These are phyloP conservation scores for Colletotrichum cereale DNA, from an alignment of 2,329 filamentous ascomycete species.

Conservation along the genomic window DNA sequence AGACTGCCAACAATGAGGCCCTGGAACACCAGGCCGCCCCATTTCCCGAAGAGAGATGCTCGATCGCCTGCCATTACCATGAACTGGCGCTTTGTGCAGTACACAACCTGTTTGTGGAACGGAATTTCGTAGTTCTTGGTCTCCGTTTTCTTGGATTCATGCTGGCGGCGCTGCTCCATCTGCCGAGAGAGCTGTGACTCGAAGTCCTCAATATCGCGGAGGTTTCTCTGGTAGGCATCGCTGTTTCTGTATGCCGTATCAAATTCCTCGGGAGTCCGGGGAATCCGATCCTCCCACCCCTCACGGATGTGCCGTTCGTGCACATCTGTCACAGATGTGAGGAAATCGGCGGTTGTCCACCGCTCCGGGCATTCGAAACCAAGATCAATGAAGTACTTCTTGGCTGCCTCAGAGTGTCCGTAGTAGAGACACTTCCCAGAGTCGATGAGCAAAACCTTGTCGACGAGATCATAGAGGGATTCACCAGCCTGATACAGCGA, in stretches of 20 bases:
- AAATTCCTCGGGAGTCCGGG: constrained; percentile 73
- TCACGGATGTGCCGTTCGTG: constrained; percentile 64
- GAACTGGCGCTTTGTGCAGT: constrained; percentile 55
- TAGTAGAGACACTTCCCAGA: constrained; percentile 80
- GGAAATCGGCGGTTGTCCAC: constrained; percentile 80
- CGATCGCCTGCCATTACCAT: constrained; percentile 51
- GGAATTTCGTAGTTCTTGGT: constrained; percentile 66
- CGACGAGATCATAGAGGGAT: constrained; percentile 67
- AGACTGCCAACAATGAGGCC: constrained; percentile 50
- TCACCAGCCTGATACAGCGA: constrained; percentile 75
- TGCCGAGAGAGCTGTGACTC: constrained; percentile 64
- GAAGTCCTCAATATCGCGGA: constrained; percentile 65
- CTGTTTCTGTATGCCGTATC: constrained; percentile 64
- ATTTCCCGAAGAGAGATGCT: constrained; percentile 50
- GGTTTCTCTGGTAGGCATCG: constrained; percentile 54
- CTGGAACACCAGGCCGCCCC: constrained; percentile 50
- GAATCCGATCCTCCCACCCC: constrained; percentile 59
- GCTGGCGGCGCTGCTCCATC: constrained; percentile 54
- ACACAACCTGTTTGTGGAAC: constrained; percentile 62
- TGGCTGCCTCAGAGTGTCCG: constrained; percentile 72
- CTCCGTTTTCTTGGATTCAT: constrained; percentile 51
- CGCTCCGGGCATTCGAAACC: constrained; percentile 80
- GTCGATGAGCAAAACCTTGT: constrained; percentile 77
- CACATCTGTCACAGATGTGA: constrained; percentile 78
- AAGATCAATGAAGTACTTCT: constrained; percentile 76